Evolutionary conservation across 768 basidiomycete genomes (phyloP).

Genomic region (Erythrobasidium yunnanense): DNA sequence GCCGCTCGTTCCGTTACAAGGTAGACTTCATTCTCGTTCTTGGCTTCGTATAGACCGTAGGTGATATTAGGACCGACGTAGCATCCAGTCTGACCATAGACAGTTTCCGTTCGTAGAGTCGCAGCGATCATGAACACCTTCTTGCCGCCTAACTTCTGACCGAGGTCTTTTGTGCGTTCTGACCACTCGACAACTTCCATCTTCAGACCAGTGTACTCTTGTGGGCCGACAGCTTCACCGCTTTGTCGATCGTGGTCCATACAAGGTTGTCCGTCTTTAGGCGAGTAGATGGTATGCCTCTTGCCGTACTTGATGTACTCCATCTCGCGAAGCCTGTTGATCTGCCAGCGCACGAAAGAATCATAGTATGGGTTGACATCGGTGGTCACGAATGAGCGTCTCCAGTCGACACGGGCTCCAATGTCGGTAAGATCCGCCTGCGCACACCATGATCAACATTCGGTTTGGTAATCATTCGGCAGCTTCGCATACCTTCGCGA

Average conservation of each 20-base stretch:
- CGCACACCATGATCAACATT: not conserved
- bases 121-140: constrained; percentile 90
- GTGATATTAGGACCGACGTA: constrained; percentile 83
- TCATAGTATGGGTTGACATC: constrained; percentile 96
- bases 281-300: constrained; percentile 95
- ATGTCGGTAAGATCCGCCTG: constrained; percentile 67
- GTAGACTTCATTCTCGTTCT: constrained; percentile 59
- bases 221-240: constrained; percentile 87
- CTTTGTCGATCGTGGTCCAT: constrained; percentile 98
- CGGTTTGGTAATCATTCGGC: not conserved
- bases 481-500: constrained; percentile 48
- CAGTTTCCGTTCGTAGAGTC: constrained; percentile 89
- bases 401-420: constrained; percentile 96
- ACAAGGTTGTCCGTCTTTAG: constrained; percentile 96
- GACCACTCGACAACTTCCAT: constrained; percentile 88
- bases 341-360: constrained; percentile 93
- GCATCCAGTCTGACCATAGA: constrained; percentile 97
- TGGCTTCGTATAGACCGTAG: constrained; percentile 83
- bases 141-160: constrained; percentile 45
- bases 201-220: constrained; percentile 89
- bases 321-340: constrained; percentile 74
- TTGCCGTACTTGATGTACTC: constrained; percentile 97
- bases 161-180: constrained; percentile 52
- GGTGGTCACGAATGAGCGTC: constrained; percentile 84
- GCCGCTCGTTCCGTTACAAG: constrained; percentile 79